Evolutionary conservation across 495 filamentous ascomycete species (phyloP), one percentile per base, ranked within the genome.

Genomic region (Xylaria venustula): DNA sequence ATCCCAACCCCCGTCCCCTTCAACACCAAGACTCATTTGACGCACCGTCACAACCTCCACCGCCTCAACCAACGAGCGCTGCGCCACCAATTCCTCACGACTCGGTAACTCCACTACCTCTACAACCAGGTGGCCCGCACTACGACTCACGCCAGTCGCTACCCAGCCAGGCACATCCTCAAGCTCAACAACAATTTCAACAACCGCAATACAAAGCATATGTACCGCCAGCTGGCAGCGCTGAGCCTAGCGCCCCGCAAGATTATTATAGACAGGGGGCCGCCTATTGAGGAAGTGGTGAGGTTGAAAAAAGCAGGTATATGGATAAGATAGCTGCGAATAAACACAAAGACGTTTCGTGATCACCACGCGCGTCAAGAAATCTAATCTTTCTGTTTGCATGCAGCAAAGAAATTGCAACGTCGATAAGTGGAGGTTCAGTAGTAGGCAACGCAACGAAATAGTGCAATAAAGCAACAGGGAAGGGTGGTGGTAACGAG

Each of bases 131-230:
- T 34, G 77, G 78, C 1, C 19, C 69, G 5, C 70, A 71, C 3
- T 81, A 76, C 56, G 76, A 79, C 25, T 64, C 73, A 1, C 61
- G 77, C 4, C 77, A 78, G 58, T 64, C 61, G n/a, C 64, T 78
- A 14, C 77, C 77, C 3, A 78, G 79, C 53, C 68, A 78, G 54
- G 42, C 51, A 19, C 54, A 36, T 7, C 42, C 62, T 3, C 58
- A 40, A 5, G 22, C 58, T 2, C 68, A 71, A 17, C 52, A 47
- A 15, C 54, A n/a, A n/a, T n/a, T 28, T 8, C 58, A 59, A 25
- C 63, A 65, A n/a, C 72, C 75, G 32, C 77, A 79, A 56, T 80
- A 79, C 55, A 75, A 68, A 59, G 75, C 77, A 2, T 79, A 78
- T 32, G 67, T 70, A 19, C 72, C 70, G 14, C 75, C 73, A 1